phyloP scores from a whole-genome alignment of 2,329 filamentous ascomycete species.

The Verticillium nonalfalfae region DNA sequence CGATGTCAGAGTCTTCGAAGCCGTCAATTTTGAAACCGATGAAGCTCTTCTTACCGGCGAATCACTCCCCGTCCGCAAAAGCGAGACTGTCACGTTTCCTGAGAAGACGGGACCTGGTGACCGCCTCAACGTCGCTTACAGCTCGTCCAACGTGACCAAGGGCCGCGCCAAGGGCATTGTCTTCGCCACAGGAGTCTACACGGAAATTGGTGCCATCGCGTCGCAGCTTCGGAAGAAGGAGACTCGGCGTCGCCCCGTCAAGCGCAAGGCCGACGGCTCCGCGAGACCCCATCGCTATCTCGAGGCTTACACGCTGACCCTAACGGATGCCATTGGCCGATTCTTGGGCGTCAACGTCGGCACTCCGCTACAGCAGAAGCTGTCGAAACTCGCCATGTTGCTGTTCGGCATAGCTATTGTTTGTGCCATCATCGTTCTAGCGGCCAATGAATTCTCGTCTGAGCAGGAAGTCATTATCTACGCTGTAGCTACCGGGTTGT shows the following conservation, averaged over 20 bases:
- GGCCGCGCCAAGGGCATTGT: slow-evolving; percentile 55
- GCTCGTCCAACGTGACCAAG: slow-evolving; percentile 56
- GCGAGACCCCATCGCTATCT: slow-evolving; percentile 46
- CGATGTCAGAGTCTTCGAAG: slow-evolving; percentile 38
- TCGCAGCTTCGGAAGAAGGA: slow-evolving; percentile 38
- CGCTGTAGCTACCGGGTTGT: slow-evolving; percentile 38
- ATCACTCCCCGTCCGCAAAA: slow-evolving; percentile 52
- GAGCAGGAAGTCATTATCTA: slow-evolving; percentile 54
- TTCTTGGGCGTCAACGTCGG: slow-evolving; percentile 65
- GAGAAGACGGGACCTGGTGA: slow-evolving; percentile 52
- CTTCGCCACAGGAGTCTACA: slow-evolving; percentile 53
- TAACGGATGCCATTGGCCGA: slow-evolving; percentile 50
- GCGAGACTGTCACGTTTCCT: slow-evolving; percentile 39
- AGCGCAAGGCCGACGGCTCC: slow-evolving; percentile 44
- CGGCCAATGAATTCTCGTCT: slow-evolving; percentile 51
- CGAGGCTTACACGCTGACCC: slow-evolving; percentile 39
- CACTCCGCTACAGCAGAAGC: slow-evolving; percentile 62
- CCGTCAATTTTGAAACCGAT: slow-evolving; percentile 41
- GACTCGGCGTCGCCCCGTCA: slow-evolving; percentile 41
- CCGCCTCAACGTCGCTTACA: slow-evolving; percentile 57
- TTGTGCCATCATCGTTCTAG: slow-evolving; percentile 63
- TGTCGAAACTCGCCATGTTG: slow-evolving; percentile 60
- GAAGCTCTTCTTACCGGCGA: slow-evolving; percentile 60
- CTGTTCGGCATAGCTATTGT: slow-evolving; percentile 62
- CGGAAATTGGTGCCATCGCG: slow-evolving; percentile 61